These are phyloP conservation scores for Astraeus odoratus DNA, from an alignment of 768 basidiomycete genomes.

Conservation along the genomic window DNA sequence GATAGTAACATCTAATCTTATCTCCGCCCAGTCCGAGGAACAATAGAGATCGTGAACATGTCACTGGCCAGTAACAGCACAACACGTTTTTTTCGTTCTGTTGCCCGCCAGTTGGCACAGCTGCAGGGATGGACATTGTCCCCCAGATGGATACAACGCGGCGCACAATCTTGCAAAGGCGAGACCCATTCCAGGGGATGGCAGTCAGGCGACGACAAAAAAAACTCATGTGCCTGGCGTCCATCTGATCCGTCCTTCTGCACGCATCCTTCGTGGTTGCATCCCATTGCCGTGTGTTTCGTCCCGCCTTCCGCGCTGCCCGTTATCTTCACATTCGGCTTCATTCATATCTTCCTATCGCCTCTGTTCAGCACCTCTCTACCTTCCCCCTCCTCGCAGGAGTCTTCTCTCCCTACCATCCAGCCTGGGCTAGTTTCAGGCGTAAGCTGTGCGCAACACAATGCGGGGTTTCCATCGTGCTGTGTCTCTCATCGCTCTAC, in stretches of 20 bases:
- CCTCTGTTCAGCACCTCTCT: not conserved
- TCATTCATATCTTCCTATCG: not conserved
- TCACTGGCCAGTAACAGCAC: too few species aligned
- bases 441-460: not conserved
- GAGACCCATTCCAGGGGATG: too few species aligned
- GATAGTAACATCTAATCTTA: too few species aligned
- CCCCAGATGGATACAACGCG: too few species aligned
- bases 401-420: not conserved
- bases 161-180: too few species aligned
- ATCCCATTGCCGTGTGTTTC: not conserved
- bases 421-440: not conserved
- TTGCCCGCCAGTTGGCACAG: too few species aligned
- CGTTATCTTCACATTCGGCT: not conserved
- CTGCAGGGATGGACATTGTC: too few species aligned
- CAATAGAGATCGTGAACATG: too few species aligned
- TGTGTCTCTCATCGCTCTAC: conserved; percentile 2
- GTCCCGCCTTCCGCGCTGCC: not conserved
- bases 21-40: too few species aligned
- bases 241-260: not conserved
- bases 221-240: not conserved
- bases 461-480: not conserved
- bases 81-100: too few species aligned
- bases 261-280: not conserved
- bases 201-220: not conserved
- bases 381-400: not conserved